Conservation (phyloP, 73 alveolate genomes). For the Tetrahymena elliotti region DNA sequence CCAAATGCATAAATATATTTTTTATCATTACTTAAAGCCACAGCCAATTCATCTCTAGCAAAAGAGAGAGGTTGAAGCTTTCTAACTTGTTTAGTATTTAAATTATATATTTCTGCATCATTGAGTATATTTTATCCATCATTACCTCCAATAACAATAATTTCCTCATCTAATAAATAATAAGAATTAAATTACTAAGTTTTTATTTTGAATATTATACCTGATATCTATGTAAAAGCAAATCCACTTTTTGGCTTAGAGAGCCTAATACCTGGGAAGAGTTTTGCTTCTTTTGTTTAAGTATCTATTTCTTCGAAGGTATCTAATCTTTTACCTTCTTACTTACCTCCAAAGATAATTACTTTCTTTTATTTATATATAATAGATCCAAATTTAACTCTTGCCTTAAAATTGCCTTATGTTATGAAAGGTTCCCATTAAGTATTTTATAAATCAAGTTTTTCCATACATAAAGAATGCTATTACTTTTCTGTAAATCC, state of each 20-base stretch:
- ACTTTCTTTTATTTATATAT: constrained; percentile 7
- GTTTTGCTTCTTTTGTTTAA: constrained; percentile 28
- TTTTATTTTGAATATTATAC: not conserved
- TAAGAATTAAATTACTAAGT: not conserved
- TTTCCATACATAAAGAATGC: not conserved
- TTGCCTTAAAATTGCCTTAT: not conserved
- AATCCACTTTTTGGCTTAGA: constrained; percentile 72
- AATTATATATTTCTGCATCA: constrained; percentile 54
- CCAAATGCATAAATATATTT: constrained; percentile 73
- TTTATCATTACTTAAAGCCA: constrained; percentile 60
- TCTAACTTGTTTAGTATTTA: constrained; percentile 54
- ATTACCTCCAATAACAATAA: constrained; percentile 71
- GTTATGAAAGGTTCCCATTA: not conserved
- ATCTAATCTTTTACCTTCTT: constrained; percentile 59
- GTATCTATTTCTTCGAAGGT: constrained; percentile 53
- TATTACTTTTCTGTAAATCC: not conserved
- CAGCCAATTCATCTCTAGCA: constrained; percentile 60
- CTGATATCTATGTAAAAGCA: constrained; percentile 18
- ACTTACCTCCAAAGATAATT: constrained; percentile 76
- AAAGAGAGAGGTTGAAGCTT: constrained; percentile 55
- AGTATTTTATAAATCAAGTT: not conserved
- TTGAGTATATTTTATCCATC: constrained; percentile 57
- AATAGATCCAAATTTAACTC: not conserved
- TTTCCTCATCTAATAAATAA: constrained; percentile 24
- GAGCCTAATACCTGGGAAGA: constrained; percentile 26